phyloP scores from a whole-genome alignment of 257 asterid genomes.

The Solanum piurae region DNA sequence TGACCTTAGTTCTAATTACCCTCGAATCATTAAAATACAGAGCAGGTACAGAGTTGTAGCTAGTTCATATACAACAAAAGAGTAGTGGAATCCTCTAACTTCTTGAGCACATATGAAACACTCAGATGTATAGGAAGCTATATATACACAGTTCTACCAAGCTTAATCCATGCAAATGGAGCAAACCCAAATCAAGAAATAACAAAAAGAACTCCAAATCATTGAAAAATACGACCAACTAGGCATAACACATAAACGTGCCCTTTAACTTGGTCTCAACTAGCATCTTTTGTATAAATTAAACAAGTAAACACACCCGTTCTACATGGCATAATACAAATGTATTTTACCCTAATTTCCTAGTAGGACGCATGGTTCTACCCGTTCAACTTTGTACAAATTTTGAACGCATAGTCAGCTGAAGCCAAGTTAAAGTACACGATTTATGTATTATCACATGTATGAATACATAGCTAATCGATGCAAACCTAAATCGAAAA shows the following conservation, averaged over 20 bases:
- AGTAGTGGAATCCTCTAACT: background rate
- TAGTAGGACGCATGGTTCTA: background rate
- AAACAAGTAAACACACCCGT: background rate
- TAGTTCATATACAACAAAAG: background rate
- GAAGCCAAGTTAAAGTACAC: background rate
- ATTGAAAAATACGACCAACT: background rate
- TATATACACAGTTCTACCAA: background rate
- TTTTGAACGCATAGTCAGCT: background rate
- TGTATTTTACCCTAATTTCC: background rate
- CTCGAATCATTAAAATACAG: background rate
- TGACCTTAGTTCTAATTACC: background rate
- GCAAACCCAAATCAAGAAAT: background rate
- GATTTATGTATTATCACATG: background rate
- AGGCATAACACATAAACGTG: background rate
- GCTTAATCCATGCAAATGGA: background rate
- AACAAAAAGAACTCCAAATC: background rate
- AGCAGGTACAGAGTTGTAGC: background rate
- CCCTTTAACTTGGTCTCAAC: background rate
- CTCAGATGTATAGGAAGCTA: background rate
- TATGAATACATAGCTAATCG: background rate
- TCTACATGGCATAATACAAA: background rate
- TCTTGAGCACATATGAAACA: background rate
- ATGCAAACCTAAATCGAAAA: background rate
- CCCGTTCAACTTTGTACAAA: too few species aligned
- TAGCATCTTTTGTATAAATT: background rate